Conservation (phyloP, 768 basidiomycete genomes). For the Rossbeevera mucosa region DNA sequence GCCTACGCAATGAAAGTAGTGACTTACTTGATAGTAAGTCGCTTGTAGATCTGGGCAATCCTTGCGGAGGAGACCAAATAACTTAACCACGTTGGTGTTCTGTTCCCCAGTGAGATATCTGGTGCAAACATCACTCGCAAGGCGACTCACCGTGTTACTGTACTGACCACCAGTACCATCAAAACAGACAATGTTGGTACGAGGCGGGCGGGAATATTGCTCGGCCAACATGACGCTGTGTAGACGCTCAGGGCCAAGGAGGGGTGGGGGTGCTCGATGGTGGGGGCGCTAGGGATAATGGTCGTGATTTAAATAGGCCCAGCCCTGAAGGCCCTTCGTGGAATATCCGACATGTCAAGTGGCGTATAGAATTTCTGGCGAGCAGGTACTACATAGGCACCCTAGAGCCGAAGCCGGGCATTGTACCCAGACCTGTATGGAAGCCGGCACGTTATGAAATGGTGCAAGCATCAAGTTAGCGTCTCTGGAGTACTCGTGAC, state of each 20-base stretch:
- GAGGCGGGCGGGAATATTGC: constrained; percentile 19
- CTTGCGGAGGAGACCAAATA: constrained; percentile 65
- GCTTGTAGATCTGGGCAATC: constrained; percentile 49
- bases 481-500: no score
- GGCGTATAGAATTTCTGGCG: background rate
- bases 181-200: constrained; percentile 61
- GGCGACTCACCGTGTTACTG: constrained; percentile 37
- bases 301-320: background rate
- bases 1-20: background rate
- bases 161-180: constrained; percentile 63
- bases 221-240: constrained; percentile 14
- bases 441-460: background rate
- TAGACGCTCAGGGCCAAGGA: background rate
- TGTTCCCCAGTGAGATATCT: constrained; percentile 14
- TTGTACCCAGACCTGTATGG: background rate
- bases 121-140: background rate
- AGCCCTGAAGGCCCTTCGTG: constrained; percentile 4
- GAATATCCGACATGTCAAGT: background rate
- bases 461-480: background rate
- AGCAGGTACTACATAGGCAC: background rate
- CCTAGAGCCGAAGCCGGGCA: background rate
- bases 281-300: background rate
- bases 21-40: constrained; percentile 65
- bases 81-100: constrained; percentile 68
- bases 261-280: background rate